Evolutionary conservation across 305 asterid species (phyloP).

Genomic region (Plantago rigida): DNA sequence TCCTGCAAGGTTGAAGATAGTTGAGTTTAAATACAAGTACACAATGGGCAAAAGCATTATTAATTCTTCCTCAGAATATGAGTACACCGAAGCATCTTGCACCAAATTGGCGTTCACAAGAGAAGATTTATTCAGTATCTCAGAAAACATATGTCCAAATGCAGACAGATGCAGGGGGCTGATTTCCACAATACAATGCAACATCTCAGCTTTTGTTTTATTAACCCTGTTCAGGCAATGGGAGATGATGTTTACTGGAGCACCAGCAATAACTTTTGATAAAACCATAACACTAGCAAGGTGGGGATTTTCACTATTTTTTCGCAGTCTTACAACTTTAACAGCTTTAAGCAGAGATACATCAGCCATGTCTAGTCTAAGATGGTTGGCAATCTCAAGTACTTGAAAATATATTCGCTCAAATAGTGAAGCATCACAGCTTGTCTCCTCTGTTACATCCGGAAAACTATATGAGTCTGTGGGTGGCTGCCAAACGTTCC

Average conservation of each 20-base stretch:
- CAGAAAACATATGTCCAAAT: conserved; percentile 52
- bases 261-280: conserved; percentile 50
- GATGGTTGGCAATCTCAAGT: conserved; percentile 37
- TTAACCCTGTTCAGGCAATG: conserved; percentile 50
- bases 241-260: conserved; percentile 46
- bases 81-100: conserved; percentile 28
- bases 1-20: conserved; percentile 40
- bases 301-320: conserved; percentile 33
- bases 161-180: conserved; percentile 62
- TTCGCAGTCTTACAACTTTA: conserved; percentile 42
- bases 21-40: conserved; percentile 41
- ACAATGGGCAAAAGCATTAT: conserved; percentile 67
- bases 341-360: conserved; percentile 67
- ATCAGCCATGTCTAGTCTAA: conserved; percentile 58
- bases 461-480: conserved; percentile 24
- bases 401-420: conserved; percentile 46
- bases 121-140: conserved; percentile 33
- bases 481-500: conserved; percentile 32
- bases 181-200: conserved; percentile 49
- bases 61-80: conserved; percentile 48
- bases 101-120: conserved; percentile 27
- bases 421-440: conserved; percentile 39
- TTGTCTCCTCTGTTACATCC: conserved; percentile 33
- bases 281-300: conserved; percentile 43
- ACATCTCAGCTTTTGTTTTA: conserved; percentile 49